A percentile compares a stretch with the other conserved stretches of the same genome.
These are phyloP conservation scores for Globisporangium cederbergense DNA, from an alignment of 352 stramenopile species.

Conservation along the genomic window DNA sequence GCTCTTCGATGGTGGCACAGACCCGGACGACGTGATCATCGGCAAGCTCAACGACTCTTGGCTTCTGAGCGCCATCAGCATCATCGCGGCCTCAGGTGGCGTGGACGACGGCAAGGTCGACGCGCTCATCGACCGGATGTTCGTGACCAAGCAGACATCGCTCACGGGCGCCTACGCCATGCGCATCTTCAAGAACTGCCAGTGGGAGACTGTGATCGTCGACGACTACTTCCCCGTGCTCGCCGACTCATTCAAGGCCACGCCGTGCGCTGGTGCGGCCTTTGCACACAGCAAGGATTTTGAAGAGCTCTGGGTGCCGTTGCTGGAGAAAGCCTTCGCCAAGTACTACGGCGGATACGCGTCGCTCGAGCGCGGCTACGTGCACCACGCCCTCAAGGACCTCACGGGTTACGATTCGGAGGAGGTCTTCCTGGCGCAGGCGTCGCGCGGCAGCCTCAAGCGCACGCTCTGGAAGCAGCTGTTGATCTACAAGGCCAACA, in stretches of 20 bases:
- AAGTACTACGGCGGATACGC: conserved; percentile 91
- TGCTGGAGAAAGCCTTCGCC: conserved; percentile 92
- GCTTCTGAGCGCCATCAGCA: conserved; percentile 89
- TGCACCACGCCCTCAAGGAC: conserved; percentile 88
- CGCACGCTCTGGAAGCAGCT: conserved; percentile 90
- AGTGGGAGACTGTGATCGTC: conserved; percentile 92
- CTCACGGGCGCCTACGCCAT: conserved; percentile 90
- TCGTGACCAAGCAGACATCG: conserved; percentile 88
- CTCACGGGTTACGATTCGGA: conserved; percentile 87
- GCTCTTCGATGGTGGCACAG: conserved; percentile 90
- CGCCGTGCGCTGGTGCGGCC: conserved; percentile 67
- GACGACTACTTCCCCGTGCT: conserved; percentile 91
- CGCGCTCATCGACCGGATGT: conserved; percentile 85
- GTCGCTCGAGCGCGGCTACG: conserved; percentile 80
- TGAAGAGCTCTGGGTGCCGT: conserved; percentile 90
- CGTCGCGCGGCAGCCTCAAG: conserved; percentile 81
- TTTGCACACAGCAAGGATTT: conserved; percentile 87
- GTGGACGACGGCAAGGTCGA: conserved; percentile 89
- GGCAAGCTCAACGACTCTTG: conserved; percentile 86
- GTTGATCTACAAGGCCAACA: conserved; percentile 78
- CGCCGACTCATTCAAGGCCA: conserved; percentile 38
- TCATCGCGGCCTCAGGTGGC: conserved; percentile 86
- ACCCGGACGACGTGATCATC: conserved; percentile 86
- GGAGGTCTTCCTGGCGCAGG: conserved; percentile 85
- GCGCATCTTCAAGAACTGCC: conserved; percentile 89